Conservation (phyloP, 2,329 filamentous ascomycete species). For the Diaporthe batatas region DNA sequence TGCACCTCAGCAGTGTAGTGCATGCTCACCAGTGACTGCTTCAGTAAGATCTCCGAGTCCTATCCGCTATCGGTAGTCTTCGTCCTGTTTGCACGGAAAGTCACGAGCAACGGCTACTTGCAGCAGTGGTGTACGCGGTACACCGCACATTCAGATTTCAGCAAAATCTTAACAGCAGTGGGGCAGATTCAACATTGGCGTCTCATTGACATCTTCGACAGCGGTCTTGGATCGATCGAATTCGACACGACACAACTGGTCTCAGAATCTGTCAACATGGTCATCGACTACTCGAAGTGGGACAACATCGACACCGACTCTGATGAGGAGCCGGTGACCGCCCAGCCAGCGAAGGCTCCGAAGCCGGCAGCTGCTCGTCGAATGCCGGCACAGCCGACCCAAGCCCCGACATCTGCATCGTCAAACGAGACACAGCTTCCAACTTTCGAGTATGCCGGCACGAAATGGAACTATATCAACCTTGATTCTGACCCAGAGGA, state of each 20-base stretch:
- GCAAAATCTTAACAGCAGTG: background rate
- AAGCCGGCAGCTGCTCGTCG: background rate
- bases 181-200: background rate
- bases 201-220: background rate
- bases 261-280: background rate
- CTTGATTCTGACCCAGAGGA: conserved; percentile 5
- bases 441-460: too few species aligned
- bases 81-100: background rate
- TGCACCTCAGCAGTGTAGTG: too few species aligned
- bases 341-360: background rate
- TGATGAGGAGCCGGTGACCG: background rate
- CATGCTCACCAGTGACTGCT: background rate
- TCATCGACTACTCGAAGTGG: conserved; percentile 25
- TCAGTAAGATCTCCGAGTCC: background rate
- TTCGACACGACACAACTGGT: background rate
- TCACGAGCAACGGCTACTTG: background rate
- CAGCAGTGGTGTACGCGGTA: too few species aligned
- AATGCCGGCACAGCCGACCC: background rate
- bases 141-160: background rate
- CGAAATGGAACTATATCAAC: background rate
- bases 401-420: background rate
- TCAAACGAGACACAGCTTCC: too few species aligned
- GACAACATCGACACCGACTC: conserved; percentile 23
- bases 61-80: background rate
- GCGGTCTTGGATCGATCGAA: background rate